phyloP scores from a whole-genome alignment of 768 basidiomycete genomes.

The Porphyrellus cyaneotinctus region DNA sequence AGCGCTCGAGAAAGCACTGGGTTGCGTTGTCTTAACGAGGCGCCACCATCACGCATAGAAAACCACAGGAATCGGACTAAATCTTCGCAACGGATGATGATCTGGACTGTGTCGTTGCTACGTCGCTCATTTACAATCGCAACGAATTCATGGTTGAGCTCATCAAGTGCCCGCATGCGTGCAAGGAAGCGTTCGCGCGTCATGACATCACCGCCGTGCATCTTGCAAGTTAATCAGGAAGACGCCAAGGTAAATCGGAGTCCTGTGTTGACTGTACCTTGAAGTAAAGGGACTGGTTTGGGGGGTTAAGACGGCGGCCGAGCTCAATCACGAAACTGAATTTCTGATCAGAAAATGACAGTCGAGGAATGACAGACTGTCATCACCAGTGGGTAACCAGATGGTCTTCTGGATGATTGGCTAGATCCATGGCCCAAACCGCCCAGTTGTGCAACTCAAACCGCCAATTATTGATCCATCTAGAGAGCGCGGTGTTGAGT shows the following conservation, averaged over 20 bases:
- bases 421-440: slow-evolving; percentile 23
- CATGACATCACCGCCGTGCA: slow-evolving; percentile 24
- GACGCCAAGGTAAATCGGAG: background rate
- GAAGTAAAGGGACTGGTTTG: slow-evolving; percentile 18
- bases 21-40: slow-evolving; percentile 15
- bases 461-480: slow-evolving; percentile 27
- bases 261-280: slow-evolving; percentile 8
- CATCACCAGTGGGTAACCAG: slow-evolving; percentile 25
- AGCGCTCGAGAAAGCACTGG: slow-evolving; percentile 14
- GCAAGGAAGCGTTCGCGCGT: slow-evolving; percentile 17
- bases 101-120: slow-evolving; percentile 26
- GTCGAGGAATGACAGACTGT: background rate
- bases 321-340: slow-evolving; percentile 22
- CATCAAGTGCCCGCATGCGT: slow-evolving; percentile 10
- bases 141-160: slow-evolving; percentile 17
- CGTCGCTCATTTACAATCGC: slow-evolving; percentile 20
- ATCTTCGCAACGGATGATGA: slow-evolving; percentile 20
- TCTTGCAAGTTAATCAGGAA: slow-evolving; percentile 12
- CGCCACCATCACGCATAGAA: slow-evolving; percentile 27
- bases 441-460: slow-evolving; percentile 15
- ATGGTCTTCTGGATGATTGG: slow-evolving; percentile 23
- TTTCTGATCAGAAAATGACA: background rate
- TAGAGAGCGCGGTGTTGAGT: slow-evolving; percentile 22
- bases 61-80: slow-evolving; percentile 30
- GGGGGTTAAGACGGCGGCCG: slow-evolving; percentile 15